Evolutionary conservation across 345 rosid species (phyloP).

Genomic region (Kernera saxatilis): DNA sequence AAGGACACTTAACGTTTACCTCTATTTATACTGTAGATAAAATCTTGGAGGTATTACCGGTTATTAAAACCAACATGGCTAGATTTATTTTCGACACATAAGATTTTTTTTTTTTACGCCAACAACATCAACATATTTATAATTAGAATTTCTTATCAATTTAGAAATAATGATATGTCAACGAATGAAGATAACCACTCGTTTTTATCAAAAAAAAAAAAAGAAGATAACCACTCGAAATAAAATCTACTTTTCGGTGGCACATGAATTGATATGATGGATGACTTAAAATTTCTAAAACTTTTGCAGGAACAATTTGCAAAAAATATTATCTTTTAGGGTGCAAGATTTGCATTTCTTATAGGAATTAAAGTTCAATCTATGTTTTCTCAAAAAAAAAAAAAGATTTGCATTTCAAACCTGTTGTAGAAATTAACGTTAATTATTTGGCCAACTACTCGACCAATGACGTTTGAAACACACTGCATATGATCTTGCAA

Average conservation of each 20-base stretch:
- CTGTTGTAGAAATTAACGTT: background rate
- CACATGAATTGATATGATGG: background rate
- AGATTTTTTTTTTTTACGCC: background rate
- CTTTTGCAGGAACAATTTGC: background rate
- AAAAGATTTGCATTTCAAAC: too few relatives aligned
- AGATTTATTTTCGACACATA: background rate
- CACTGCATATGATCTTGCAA: background rate
- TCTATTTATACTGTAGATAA: background rate
- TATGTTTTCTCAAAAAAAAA: too few relatives aligned
- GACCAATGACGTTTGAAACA: background rate
- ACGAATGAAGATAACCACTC: background rate
- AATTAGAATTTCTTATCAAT: background rate
- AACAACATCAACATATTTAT: background rate
- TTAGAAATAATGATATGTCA: background rate
- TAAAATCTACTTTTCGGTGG: background rate
- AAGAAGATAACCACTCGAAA: background rate
- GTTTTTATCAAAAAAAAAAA: too few relatives aligned
- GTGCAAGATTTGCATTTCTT: background rate
- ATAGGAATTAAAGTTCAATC: too few relatives aligned
- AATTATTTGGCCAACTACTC: background rate
- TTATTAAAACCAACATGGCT: background rate
- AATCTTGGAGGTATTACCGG: background rate
- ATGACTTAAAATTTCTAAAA: background rate
- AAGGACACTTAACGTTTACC: slow-evolving; percentile 15
- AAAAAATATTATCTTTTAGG: background rate